Base-by-base conservation (phyloP, 352 stramenopile genomes). In the Pythium periplocum region DNA sequence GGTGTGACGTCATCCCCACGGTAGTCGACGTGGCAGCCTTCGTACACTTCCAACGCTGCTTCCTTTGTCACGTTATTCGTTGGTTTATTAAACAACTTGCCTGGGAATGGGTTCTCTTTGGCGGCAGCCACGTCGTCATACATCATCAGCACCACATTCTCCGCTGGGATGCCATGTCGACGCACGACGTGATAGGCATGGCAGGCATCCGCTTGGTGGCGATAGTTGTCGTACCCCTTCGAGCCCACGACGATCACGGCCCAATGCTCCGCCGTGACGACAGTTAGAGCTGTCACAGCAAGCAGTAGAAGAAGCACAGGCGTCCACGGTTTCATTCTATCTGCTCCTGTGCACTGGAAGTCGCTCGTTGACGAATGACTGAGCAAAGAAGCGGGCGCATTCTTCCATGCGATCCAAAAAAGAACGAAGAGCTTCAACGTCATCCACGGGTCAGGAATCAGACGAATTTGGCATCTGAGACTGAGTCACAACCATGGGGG, bases 91-190 rank as follows among this genome's bases (percentile, higher is more conserved):
- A 90, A 97, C 2, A 97, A 68, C 69, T 93, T 68, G 2, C 89
- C 90, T 1, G 81, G 80, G 59, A 93, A 93, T 32, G 87, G 86
- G 51, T 96, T 96, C n/a, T 68, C 49, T 26, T 69, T 45, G 67
- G 75, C 67, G 54, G 60, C 66, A 0, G 86, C 83, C 12, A 87
- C 81, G 58, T 96, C 87, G 59, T 96, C 83, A 66, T 89, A 93
- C 78, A 90, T 95, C 85, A 96, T 93, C 32, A 95, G 75, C 50
- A 96, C 77, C 42, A 96, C 87, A 48, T 92, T 86, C 45, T 93
- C 79, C 17, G 55, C 66, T 12, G 82, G 75, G 40, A 96, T 93
- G 6, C 87, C 87, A 55, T 94, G 83, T 33, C 71, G 68, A 1
- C 73, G 76, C 37, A 96, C 75, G 33, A 94, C 73, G 51, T 96